Evolutionary conservation across 164 flowering plant genomes (phyloP).

Genomic region (Vitis rotundifolia): DNA sequence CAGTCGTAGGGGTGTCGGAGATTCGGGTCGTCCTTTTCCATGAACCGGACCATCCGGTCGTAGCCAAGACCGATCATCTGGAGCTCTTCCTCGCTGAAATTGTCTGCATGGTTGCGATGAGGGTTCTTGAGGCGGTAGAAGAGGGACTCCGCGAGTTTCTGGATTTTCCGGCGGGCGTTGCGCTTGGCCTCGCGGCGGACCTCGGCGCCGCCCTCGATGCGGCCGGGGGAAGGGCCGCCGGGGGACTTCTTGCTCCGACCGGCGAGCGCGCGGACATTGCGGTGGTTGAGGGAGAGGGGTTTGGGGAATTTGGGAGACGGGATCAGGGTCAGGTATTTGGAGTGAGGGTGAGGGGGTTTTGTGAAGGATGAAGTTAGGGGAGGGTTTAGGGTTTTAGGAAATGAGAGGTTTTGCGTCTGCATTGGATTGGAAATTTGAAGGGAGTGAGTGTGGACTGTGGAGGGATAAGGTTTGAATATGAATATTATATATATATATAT

Average conservation of each 20-base stretch:
- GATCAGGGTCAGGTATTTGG: conserved; percentile 18
- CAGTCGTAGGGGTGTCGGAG: conserved; percentile 86
- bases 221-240: conserved; percentile 53
- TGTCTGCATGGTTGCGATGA: conserved; percentile 61
- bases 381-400: conserved; percentile 65
- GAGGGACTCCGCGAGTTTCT: conserved; percentile 62
- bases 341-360: conserved; percentile 15
- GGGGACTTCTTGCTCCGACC: conserved; percentile 79
- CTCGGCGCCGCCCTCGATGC: conserved; percentile 65
- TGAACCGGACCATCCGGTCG: conserved; percentile 87
- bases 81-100: conserved; percentile 77
- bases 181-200: conserved; percentile 60
- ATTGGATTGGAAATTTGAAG: conserved; percentile 21
- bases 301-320: conserved; percentile 5
- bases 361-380: conserved; percentile 10
- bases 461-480: no score
- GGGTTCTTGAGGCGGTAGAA: conserved; percentile 85
- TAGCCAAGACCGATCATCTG: conserved; percentile 87
- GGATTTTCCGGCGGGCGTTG: conserved; percentile 49
- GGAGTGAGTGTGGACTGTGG: no score
- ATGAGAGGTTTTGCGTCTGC: conserved; percentile 26
- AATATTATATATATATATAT: no score
- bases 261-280: conserved; percentile 47
- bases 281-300: conserved; percentile 10
- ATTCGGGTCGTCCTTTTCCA: conserved; percentile 86